Conservation (phyloP, 805 yeast species). For the Starmerella tilneyi region DNA sequence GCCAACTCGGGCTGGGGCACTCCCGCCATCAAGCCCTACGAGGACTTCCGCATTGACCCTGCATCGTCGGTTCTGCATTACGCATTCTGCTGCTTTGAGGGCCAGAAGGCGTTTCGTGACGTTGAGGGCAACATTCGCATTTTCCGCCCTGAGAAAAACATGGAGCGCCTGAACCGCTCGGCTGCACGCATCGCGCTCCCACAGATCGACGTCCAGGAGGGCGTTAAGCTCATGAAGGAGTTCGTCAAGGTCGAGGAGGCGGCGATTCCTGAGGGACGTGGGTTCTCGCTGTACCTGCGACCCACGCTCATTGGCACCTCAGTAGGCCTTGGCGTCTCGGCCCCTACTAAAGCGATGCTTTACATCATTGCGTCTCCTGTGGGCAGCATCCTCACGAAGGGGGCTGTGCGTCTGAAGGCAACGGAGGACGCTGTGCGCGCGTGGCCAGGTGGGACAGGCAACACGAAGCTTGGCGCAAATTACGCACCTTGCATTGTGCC, state of each 20-base stretch:
- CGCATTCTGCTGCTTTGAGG: constrained; percentile 91
- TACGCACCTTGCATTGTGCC: constrained; percentile 93
- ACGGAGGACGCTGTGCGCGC: constrained; percentile 95
- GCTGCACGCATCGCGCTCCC: constrained; percentile 88
- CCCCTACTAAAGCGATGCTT: constrained; percentile 72
- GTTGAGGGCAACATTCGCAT: constrained; percentile 52
- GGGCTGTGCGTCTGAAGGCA: constrained; percentile 88
- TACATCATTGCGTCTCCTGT: constrained; percentile 90
- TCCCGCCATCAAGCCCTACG: constrained; percentile 86
- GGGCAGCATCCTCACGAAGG: constrained; percentile 93
- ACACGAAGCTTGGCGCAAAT: constrained; percentile 92
- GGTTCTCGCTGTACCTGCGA: constrained; percentile 84
- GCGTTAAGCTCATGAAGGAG: constrained; percentile 64
- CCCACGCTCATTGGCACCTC: constrained; percentile 94
- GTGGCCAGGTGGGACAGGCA: constrained; percentile 99
- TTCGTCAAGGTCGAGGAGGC: constrained; percentile 61
- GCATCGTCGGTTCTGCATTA: constrained; percentile 89
- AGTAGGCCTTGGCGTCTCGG: constrained; percentile 72
- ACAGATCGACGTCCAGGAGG: constrained; percentile 65
- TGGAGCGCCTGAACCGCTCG: constrained; percentile 80
- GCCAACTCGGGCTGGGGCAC: constrained; percentile 68
- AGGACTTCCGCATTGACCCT: constrained; percentile 67
- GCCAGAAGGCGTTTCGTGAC: constrained; percentile 80
- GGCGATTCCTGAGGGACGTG: constrained; percentile 75
- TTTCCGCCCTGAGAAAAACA: constrained; percentile 86